Conservation (phyloP, 2,329 filamentous ascomycete genomes). For the Arthrobotrys musiformis region DNA sequence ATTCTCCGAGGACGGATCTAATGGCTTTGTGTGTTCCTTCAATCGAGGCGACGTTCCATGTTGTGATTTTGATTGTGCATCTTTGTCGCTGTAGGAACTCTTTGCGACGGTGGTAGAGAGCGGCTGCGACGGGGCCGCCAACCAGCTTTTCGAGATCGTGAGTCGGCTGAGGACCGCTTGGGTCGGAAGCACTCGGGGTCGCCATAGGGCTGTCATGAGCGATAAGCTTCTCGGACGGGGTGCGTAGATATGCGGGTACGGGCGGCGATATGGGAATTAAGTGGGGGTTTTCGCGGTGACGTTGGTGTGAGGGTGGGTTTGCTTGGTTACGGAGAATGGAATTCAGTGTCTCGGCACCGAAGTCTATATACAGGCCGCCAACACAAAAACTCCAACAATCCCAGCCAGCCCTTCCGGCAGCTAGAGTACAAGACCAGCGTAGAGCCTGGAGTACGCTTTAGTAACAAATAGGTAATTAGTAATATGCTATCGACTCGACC, state of each 20-base stretch:
- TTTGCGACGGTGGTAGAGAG: conserved; percentile 35
- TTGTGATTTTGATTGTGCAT: conserved; percentile 78
- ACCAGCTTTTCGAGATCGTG: conserved; percentile 44
- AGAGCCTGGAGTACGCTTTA: no score
- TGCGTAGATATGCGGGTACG: no score
- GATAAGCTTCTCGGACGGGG: not conserved
- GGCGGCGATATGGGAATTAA: not conserved
- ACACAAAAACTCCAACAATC: conserved; percentile 2
- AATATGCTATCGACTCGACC: no score
- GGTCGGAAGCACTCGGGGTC: conserved; percentile 40
- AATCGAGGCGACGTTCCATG: conserved; percentile 90
- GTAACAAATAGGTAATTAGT: no score
- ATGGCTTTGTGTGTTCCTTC: conserved; percentile 34
- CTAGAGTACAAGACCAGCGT: no score
- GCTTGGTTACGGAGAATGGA: not conserved
- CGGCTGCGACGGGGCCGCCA: conserved; percentile 46
- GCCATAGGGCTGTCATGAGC: conserved; percentile 49
- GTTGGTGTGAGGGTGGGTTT: not conserved
- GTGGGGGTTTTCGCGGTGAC: not conserved
- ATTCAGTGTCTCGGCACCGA: not conserved
- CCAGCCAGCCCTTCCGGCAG: no score
- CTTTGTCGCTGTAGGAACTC: conserved; percentile 55
- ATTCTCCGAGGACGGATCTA: conserved; percentile 17
- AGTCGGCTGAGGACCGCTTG: conserved; percentile 31
- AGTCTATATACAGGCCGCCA: not conserved